Evolutionary conservation across 2,329 filamentous ascomycete species (phyloP).

Genomic region (Lachnellula hyalina): DNA sequence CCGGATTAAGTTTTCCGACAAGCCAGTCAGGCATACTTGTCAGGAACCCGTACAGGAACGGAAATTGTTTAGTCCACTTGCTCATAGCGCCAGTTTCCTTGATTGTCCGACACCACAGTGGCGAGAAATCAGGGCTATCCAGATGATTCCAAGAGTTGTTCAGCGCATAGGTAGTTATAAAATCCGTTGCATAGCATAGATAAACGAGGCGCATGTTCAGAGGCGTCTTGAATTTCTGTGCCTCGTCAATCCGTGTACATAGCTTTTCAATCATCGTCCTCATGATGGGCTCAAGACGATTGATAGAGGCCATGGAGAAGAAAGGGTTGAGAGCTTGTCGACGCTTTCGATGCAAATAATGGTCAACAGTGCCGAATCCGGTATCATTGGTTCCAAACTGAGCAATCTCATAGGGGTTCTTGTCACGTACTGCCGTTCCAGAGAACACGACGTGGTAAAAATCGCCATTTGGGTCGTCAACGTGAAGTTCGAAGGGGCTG

Average conservation of each 20-base stretch:
- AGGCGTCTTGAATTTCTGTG: conserved; percentile 5
- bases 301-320: conserved; percentile 17
- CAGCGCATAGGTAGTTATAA: conserved; percentile 29
- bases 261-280: conserved; percentile 17
- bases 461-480: conserved; percentile 4
- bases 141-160: conserved; percentile 21
- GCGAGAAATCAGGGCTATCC: conserved; percentile 20
- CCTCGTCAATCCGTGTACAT: conserved; percentile 17
- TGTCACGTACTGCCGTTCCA: conserved; percentile 1
- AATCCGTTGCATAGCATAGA: conserved; percentile 23
- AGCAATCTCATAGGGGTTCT: conserved; percentile 4
- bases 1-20: conserved; percentile 7
- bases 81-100: conserved; percentile 10
- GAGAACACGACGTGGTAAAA: conserved; percentile 5
- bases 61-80: conserved; percentile 19
- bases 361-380: conserved; percentile 20
- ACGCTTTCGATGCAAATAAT: conserved; percentile 21
- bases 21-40: conserved; percentile 9
- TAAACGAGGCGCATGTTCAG: conserved; percentile 16
- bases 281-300: conserved; percentile 19
- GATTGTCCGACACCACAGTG: conserved; percentile 16
- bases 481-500: conserved; percentile 5
- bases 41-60: conserved; percentile 12
- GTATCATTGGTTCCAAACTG: conserved; percentile 6
- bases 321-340: conserved; percentile 22